A percentile compares a stretch with the other conserved stretches of the same genome.
Conservation (phyloP, 164 flowering plant species). For the Vitis cinerea region DNA sequence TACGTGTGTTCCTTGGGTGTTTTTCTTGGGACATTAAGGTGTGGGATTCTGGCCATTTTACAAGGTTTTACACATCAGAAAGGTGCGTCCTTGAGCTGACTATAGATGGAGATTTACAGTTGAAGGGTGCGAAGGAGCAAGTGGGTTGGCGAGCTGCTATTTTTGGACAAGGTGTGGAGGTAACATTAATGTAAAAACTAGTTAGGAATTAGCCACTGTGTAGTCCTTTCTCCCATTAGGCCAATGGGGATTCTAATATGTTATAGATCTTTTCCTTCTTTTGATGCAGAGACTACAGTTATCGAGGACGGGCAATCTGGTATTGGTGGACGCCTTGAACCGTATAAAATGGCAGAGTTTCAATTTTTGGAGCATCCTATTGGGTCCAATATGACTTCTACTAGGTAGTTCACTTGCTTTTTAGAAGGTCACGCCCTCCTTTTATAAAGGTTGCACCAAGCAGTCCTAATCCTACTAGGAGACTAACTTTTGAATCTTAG, state of each 20-base stretch:
- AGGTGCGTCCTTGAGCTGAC: conserved; percentile 62
- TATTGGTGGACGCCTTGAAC: conserved; percentile 45
- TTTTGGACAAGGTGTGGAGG: conserved; percentile 86
- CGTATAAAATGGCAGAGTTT: conserved; percentile 83
- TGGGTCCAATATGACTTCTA: too few species aligned
- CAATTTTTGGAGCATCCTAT: conserved; percentile 46
- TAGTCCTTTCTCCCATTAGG: background rate
- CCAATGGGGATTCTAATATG: too few species aligned
- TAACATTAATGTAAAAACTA: conserved; percentile 20
- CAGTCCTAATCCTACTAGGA: too few species aligned
- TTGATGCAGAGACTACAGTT: conserved; percentile 65
- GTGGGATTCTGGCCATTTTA: conserved; percentile 74
- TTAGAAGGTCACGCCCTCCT: too few species aligned
- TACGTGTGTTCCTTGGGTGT: conserved; percentile 64
- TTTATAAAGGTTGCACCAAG: too few species aligned
- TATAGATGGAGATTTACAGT: conserved; percentile 49
- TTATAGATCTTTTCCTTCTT: background rate
- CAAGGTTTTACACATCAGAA: conserved; percentile 44
- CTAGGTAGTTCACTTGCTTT: too few species aligned
- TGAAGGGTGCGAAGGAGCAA: conserved; percentile 41
- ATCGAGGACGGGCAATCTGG: conserved; percentile 60
- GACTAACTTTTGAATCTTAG: too few species aligned
- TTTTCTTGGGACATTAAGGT: conserved; percentile 75
- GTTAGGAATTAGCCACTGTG: too few species aligned
- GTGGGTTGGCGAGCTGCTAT: conserved; percentile 80